Evolutionary conservation across 129 eudicot species (phyloP).

Genomic region (Tanacetum coccineum): DNA sequence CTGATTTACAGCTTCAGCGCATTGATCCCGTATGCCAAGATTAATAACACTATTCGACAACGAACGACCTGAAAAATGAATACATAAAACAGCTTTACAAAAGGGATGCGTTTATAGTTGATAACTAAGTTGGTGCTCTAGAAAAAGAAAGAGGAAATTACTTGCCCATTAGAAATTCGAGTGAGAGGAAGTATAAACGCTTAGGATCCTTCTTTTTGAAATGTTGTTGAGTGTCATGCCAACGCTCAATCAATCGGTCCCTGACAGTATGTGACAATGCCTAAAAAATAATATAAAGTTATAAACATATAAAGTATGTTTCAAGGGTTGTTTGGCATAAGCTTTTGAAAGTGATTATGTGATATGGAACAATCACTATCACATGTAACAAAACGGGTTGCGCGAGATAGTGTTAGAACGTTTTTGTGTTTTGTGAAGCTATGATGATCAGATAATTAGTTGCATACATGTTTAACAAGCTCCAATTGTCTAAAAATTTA

Average conservation of each 20-base stretch:
- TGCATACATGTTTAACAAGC: too few relatives aligned
- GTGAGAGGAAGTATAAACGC: slow-evolving; percentile 56
- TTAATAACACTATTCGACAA: slow-evolving; percentile 55
- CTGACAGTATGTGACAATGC: slow-evolving; percentile 63
- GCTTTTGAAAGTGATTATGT: too few relatives aligned
- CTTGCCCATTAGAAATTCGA: slow-evolving; percentile 66
- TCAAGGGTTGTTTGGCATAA: too few relatives aligned
- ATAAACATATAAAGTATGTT: neutral
- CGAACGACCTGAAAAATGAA: slow-evolving; percentile 42
- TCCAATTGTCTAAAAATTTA: too few relatives aligned
- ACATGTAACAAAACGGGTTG: too few relatives aligned
- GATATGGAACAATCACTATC: neutral
- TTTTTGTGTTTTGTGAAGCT: too few relatives aligned
- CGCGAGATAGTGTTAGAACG: too few relatives aligned
- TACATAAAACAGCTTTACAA: neutral
- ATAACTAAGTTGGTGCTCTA: neutral
- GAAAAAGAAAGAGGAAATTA: slow-evolving; percentile 3
- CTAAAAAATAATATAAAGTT: slow-evolving; percentile 21
- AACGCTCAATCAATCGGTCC: slow-evolving; percentile 56
- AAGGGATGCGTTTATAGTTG: neutral
- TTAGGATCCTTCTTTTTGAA: slow-evolving; percentile 58
- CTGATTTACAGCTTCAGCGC: slow-evolving; percentile 54
- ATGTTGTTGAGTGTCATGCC: slow-evolving; percentile 65
- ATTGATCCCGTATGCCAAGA: slow-evolving; percentile 53
- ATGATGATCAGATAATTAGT: too few relatives aligned